A percentile compares a stretch with the other conserved stretches of the same genome.
These are phyloP conservation scores for Inga laurina DNA, from an alignment of 306 rosid species.

Conservation along the genomic window DNA sequence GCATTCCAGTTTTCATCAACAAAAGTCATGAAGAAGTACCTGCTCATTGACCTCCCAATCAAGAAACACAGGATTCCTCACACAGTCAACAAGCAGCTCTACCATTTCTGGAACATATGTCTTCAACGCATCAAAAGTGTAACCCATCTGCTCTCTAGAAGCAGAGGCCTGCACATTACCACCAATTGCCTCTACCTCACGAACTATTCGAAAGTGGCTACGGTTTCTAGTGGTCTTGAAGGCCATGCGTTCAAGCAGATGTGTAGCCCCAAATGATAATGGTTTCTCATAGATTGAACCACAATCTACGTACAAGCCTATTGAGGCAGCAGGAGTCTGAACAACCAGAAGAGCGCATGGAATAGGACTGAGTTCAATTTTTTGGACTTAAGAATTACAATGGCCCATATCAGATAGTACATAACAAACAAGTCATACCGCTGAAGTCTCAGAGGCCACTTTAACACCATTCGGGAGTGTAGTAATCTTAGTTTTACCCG, in stretches of 20 bases:
- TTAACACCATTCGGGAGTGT: conserved; percentile 83
- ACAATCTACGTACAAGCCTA: conserved; percentile 76
- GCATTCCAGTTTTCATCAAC: conserved; percentile 9
- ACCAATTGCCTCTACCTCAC: conserved; percentile 95
- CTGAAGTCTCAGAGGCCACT: conserved; percentile 76
- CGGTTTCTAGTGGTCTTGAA: conserved; percentile 83
- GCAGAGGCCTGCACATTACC: conserved; percentile 86
- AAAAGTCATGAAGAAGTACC: conserved; percentile 46
- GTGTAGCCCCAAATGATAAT: conserved; percentile 69
- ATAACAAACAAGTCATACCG: conserved; percentile 42
- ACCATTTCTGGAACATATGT: conserved; percentile 91
- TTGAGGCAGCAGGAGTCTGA: conserved; percentile 80
- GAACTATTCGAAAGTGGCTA: conserved; percentile 82
- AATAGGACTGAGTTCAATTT: neutral
- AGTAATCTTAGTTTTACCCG: conserved; percentile 64
- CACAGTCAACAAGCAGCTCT: conserved; percentile 80
- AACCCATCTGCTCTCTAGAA: conserved; percentile 94
- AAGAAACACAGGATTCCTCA: conserved; percentile 80
- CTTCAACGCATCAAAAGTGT: conserved; percentile 85
- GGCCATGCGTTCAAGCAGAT: conserved; percentile 89
- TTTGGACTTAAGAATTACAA: neutral
- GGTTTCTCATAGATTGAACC: conserved; percentile 89
- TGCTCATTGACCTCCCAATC: conserved; percentile 97
- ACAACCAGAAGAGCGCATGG: conserved; percentile 33
- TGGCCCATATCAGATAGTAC: neutral